Base-by-base conservation (phyloP, 2,329 filamentous ascomycete species). In the Ophiosphaerella korrae region DNA sequence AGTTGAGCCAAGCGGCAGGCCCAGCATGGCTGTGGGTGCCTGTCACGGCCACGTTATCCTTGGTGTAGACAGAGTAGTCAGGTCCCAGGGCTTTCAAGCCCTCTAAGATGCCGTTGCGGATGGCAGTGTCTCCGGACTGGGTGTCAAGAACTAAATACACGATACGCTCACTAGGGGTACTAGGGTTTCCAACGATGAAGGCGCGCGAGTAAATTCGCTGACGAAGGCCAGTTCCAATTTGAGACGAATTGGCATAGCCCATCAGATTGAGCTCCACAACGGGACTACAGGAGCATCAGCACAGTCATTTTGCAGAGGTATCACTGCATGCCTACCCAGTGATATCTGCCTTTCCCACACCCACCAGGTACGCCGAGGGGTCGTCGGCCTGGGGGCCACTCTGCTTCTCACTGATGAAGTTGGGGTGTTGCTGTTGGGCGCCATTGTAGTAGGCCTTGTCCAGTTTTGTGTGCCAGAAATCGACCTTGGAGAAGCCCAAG, bases 11-110 rank as follows among this genome's bases (percentile, higher is more conserved):
- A 5, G 89, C 93, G 2, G 89, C 93, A 0, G 93, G 92, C 0
- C 92, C 93, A 21, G 92, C 88, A 75, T 97, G 93, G 23, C 90
- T 94, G 73, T 97, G 93, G 0, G 93, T 97, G 46, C 92, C 93
- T 0, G 91, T 96, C 18, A 97, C 83, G 31, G 93, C 93, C 32
- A 97, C 77, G 67, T 96, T 97, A 62, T 89, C 82, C 64, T 89
- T 83, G 40, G 82, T 84, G 73, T 97, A 97, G 24, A 87, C 75
- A 1, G 83, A 78, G 70, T 92, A 96, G 3, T 88, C 86, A 13
- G 79, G 73, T 0, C 92, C 93, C 7, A 96, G 76, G 0, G 77
- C 79, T 34, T 80, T 77, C 7, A 97, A 78, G 1, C 85, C 89
- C 47, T 93, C 82, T 9, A 97, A 75, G 40, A 97, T 91, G n/a